These are phyloP conservation scores for Linum usitatissimum DNA, from an alignment of 345 rosid genomes.

Conservation along the genomic window DNA sequence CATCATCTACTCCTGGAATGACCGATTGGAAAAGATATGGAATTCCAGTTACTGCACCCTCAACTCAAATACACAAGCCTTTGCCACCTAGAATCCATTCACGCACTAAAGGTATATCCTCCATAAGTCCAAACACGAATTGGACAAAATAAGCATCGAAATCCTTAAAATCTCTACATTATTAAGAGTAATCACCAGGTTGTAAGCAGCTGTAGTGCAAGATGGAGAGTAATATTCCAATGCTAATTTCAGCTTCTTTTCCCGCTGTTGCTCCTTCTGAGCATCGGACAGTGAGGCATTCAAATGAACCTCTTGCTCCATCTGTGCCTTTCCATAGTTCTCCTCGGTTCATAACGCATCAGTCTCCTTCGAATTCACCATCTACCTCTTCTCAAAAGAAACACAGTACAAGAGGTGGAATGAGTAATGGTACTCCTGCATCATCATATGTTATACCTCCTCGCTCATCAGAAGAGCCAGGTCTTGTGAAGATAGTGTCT, in stretches of 20 bases:
- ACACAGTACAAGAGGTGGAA: conserved; percentile 26
- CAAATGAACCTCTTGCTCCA: conserved; percentile 24
- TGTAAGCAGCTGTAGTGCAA: background rate
- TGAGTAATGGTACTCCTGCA: conserved; percentile 31
- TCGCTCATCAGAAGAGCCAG: conserved; percentile 31
- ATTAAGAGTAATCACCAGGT: too few species aligned
- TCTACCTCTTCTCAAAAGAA: conserved; percentile 30
- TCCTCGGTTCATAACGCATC: too few species aligned
- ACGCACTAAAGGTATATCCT: conserved; percentile 35
- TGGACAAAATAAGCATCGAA: background rate
- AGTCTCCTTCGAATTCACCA: too few species aligned
- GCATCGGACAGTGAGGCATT: conserved; percentile 13
- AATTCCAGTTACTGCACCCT: conserved; percentile 52
- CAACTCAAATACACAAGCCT: conserved; percentile 28
- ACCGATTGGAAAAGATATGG: conserved; percentile 23
- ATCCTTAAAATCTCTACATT: background rate
- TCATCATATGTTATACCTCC: conserved; percentile 35
- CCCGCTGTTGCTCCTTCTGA: conserved; percentile 30
- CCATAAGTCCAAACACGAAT: background rate
- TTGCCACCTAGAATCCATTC: conserved; percentile 26
- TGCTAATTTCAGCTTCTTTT: conserved; percentile 22
- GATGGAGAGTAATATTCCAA: background rate
- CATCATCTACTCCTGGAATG: conserved; percentile 35
- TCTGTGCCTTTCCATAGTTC: too few species aligned
- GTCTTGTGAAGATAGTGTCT: conserved; percentile 15